Conservation (phyloP, 768 basidiomycete species). For the Lentinula sp. region DNA sequence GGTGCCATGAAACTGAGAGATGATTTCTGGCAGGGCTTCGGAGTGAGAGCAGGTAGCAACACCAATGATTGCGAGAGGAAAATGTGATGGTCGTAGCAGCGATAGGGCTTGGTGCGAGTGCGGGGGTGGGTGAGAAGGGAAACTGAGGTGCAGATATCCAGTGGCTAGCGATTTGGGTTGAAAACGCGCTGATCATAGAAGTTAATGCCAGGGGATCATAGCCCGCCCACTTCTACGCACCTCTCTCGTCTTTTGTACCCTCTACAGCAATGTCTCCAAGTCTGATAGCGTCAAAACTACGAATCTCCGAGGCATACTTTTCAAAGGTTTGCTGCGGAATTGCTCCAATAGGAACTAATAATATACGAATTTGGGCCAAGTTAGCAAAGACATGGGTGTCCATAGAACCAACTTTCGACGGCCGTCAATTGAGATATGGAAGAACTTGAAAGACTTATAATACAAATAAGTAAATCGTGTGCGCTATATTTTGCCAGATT, state of each 20-base stretch:
- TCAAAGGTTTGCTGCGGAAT: conserved; percentile 69
- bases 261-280: conserved; percentile 75
- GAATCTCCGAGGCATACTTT: conserved; percentile 67
- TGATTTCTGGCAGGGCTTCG: conserved; percentile 45
- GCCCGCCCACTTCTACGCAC: conserved; percentile 29
- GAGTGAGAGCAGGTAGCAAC: conserved; percentile 64
- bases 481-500: neutral
- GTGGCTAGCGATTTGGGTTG: conserved; percentile 70
- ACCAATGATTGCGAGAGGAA: conserved; percentile 85
- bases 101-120: conserved; percentile 61
- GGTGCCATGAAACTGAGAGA: conserved; percentile 60
- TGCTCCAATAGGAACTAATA: conserved; percentile 81
- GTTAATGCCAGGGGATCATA: conserved; percentile 7
- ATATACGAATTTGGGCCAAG: conserved; percentile 78
- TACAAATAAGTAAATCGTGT: neutral
- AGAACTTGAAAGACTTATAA: neutral
- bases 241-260: conserved; percentile 70
- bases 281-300: conserved; percentile 64
- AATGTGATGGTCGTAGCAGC: conserved; percentile 73
- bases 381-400: conserved; percentile 71
- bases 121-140: conserved; percentile 70
- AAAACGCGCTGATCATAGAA: conserved; percentile 56
- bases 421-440: no score
- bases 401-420: conserved; percentile 33
- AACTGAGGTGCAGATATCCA: conserved; percentile 80